phyloP scores from a whole-genome alignment of 2,329 filamentous ascomycete genomes.

The Sporothrix sp. region DNA sequence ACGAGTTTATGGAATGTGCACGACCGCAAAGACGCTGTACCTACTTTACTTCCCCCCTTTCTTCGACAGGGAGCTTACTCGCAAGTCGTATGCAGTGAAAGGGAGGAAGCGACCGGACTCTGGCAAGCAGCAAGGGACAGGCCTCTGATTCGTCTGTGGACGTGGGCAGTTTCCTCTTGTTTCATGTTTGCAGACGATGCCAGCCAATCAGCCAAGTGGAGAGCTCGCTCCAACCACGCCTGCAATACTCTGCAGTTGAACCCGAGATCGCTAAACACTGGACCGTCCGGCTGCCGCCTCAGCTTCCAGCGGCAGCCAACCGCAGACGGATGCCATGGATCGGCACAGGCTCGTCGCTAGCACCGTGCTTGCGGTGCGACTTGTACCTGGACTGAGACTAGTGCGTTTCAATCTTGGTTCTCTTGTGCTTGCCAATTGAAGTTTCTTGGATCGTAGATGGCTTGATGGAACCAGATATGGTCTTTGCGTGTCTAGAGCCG shows the following conservation, averaged over 20 bases:
- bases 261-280: no score
- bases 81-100: conserved; percentile 1
- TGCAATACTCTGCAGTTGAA: no score
- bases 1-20: no score
- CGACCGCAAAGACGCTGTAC: no score
- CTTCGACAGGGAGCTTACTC: background rate
- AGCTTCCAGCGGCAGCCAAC: background rate
- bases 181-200: conserved; percentile 8
- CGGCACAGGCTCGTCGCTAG: no score
- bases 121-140: conserved; percentile 11
- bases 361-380: background rate
- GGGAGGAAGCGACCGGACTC: background rate
- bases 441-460: background rate
- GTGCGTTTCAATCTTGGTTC: conserved; percentile 7
- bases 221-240: background rate
- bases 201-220: conserved; percentile 8
- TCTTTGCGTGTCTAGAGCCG: no score
- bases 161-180: conserved; percentile 8
- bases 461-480: no score
- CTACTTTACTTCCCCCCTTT: no score
- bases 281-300: background rate
- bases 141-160: conserved; percentile 7
- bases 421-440: background rate
- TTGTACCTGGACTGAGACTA: conserved; percentile 6
- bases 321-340: background rate